Conservation (phyloP, 2,329 filamentous ascomycete genomes). For the Daldinia sp. region DNA sequence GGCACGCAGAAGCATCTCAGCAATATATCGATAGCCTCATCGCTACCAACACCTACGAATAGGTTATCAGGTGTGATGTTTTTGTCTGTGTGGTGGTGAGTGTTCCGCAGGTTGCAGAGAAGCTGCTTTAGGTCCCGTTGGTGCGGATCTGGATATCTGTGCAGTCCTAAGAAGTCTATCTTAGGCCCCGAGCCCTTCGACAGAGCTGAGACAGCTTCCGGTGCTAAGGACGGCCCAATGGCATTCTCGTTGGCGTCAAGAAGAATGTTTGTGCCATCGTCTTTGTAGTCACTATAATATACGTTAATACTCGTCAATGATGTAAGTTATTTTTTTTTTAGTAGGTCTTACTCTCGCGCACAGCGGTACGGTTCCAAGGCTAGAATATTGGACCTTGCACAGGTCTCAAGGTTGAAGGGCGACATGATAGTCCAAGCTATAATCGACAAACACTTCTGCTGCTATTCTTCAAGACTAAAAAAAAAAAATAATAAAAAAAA, state of each 20-base stretch:
- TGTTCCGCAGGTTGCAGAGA: constrained; percentile 89
- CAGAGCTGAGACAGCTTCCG: constrained; percentile 60
- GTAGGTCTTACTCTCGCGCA: constrained; percentile 76
- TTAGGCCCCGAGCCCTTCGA: constrained; percentile 61
- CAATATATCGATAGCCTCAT: constrained; percentile 96
- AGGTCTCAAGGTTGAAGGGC: constrained; percentile 78
- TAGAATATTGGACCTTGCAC: constrained; percentile 81
- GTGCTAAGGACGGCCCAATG: constrained; percentile 64
- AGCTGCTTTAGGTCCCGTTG: constrained; percentile 87
- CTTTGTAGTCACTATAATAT: constrained; percentile 89
- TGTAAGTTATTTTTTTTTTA: not conserved
- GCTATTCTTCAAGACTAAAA: not conserved
- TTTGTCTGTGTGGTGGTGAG: constrained; percentile 80
- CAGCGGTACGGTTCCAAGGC: constrained; percentile 83
- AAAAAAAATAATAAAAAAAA: not conserved
- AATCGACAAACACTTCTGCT: constrained; percentile 10
- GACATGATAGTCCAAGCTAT: constrained; percentile 59
- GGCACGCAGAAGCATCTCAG: constrained; percentile 93
- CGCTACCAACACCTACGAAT: constrained; percentile 94
- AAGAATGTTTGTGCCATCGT: constrained; percentile 94
- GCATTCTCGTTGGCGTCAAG: constrained; percentile 74
- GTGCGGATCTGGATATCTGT: constrained; percentile 97
- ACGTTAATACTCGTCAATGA: constrained; percentile 47
- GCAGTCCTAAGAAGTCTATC: constrained; percentile 83
- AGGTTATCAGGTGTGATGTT: constrained; percentile 82